Evolutionary conservation across 768 basidiomycete species (phyloP).

Genomic region (Naganishia onofrii): DNA sequence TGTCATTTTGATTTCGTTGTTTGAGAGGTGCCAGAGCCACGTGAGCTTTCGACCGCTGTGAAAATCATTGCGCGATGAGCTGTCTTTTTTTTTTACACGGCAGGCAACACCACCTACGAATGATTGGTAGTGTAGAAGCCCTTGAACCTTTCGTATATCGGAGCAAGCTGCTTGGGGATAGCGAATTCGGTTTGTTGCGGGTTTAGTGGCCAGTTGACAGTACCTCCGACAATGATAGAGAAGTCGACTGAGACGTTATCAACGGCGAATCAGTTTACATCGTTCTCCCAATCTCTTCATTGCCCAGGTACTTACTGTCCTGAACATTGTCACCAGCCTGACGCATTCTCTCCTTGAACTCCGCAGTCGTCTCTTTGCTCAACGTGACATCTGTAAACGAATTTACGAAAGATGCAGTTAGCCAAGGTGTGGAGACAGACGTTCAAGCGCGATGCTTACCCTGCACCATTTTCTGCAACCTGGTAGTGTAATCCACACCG

Average conservation of each 20-base stretch:
- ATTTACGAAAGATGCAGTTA: too few relatives aligned
- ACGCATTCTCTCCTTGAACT: slow-evolving; percentile 90
- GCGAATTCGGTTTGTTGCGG: slow-evolving; percentile 74
- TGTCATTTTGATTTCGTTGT: slow-evolving; percentile 91
- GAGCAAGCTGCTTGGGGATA: slow-evolving; percentile 79
- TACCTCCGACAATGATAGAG: slow-evolving; percentile 87
- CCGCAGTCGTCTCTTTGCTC: slow-evolving; percentile 90
- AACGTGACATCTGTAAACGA: slow-evolving; percentile 75
- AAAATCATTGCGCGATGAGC: neutral
- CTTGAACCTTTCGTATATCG: slow-evolving; percentile 85
- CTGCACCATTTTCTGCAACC: slow-evolving; percentile 94
- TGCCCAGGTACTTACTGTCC: neutral
- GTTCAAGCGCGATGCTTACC: slow-evolving; percentile 63
- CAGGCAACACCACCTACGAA: slow-evolving; percentile 53
- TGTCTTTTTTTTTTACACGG: neutral
- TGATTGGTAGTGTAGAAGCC: slow-evolving; percentile 92
- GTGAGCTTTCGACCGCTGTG: slow-evolving; percentile 78
- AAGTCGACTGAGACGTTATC: slow-evolving; percentile 65
- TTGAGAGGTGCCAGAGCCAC: slow-evolving; percentile 98
- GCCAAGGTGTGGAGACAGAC: too few relatives aligned
- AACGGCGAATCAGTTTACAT: neutral
- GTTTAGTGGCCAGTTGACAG: slow-evolving; percentile 91
- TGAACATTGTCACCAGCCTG: slow-evolving; percentile 62
- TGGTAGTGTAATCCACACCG: slow-evolving; percentile 95
- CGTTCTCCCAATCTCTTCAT: neutral